phyloP scores from a whole-genome alignment of 83 land plant species.

The Thuja plicata region DNA sequence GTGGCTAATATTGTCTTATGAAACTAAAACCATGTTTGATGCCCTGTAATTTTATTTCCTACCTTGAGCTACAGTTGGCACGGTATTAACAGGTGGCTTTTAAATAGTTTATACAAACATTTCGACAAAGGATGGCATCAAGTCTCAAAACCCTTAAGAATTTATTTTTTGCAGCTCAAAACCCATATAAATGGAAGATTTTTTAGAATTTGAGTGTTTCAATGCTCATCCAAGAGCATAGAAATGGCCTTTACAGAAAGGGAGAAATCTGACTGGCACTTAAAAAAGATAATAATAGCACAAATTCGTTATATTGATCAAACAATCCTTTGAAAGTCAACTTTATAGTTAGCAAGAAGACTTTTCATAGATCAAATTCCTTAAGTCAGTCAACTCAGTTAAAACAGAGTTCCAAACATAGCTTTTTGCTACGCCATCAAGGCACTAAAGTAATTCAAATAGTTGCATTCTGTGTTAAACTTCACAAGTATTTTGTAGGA shows the following conservation, averaged over 20 bases:
- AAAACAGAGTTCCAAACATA: background rate
- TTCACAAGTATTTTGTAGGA: background rate
- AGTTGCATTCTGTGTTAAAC: background rate
- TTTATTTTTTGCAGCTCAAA: background rate
- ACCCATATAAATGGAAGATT: background rate
- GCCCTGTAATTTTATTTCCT: background rate
- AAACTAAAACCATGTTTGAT: background rate
- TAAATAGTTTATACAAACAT: background rate
- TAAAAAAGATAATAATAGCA: background rate
- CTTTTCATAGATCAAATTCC: background rate
- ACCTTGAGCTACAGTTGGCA: background rate
- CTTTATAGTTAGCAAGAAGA: background rate
- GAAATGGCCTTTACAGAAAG: background rate
- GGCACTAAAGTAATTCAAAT: background rate
- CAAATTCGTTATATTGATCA: background rate
- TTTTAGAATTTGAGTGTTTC: background rate
- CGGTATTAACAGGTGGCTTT: background rate
- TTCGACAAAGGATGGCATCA: background rate
- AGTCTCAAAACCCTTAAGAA: background rate
- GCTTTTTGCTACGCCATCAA: background rate
- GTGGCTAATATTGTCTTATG: background rate
- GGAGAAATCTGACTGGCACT: background rate
- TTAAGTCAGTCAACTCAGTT: background rate
- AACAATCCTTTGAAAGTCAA: too few species aligned
- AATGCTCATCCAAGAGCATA: background rate